Percentiles rank a stretch among this genome's conserved stretches.
These are phyloP conservation scores for Rubroboletus pulcherrimus DNA, from an alignment of 768 basidiomycete species.

Conservation along the genomic window DNA sequence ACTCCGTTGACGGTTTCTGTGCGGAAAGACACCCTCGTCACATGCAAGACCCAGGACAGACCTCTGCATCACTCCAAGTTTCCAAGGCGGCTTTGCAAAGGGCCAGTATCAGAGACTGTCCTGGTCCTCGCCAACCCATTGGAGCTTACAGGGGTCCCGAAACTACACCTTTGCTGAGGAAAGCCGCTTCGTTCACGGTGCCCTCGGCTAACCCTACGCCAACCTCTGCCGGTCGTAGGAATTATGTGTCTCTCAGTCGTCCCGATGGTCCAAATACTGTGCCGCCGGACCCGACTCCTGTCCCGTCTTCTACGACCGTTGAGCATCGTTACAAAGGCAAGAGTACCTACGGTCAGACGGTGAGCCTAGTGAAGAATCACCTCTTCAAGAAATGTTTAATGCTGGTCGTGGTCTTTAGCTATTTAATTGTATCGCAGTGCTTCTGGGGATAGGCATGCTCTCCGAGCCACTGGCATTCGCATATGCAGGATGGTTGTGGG, in stretches of 20 bases:
- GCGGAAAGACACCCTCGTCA: conserved; percentile 6
- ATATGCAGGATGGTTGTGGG: conserved; percentile 84
- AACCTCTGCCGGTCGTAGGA: neutral
- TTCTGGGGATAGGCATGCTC: conserved; percentile 86
- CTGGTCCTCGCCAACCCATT: neutral
- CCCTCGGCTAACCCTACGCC: conserved; percentile 2
- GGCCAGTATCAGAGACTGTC: conserved; percentile 9
- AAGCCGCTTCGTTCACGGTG: conserved; percentile 35
- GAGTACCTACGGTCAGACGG: conserved; percentile 74
- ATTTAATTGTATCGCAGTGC: conserved; percentile 85
- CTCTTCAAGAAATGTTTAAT: neutral
- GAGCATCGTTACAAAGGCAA: conserved; percentile 42
- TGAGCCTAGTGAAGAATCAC: conserved; percentile 28
- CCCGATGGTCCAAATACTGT: neutral
- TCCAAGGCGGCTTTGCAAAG: conserved; percentile 21
- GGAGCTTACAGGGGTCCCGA: conserved; percentile 8
- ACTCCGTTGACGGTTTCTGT: neutral
- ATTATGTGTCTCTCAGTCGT: neutral
- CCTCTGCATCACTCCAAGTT: conserved; percentile 4
- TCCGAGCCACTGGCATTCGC: conserved; percentile 90
- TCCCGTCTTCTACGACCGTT: neutral
- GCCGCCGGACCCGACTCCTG: conserved; percentile 2
- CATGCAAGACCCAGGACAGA: neutral
- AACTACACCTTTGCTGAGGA: conserved; percentile 40
- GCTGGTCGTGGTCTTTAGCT: conserved; percentile 41